Percentiles rank a stretch among this genome's conserved stretches.
phyloP scores from a whole-genome alignment of 441 rosid species.

The Adansonia gregorii region DNA sequence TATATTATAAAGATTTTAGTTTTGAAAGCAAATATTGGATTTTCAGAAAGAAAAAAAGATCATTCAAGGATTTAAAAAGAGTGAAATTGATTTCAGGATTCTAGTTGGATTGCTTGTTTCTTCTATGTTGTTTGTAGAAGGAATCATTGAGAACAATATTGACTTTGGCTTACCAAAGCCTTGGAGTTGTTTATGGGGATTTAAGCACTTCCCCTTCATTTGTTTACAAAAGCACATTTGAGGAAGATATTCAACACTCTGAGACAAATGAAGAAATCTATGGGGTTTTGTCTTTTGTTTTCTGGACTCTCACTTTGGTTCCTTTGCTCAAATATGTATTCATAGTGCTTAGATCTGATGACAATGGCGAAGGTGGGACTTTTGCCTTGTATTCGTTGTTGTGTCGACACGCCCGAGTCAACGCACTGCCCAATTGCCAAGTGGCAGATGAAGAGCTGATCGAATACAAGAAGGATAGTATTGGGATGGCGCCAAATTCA shows the following conservation, averaged over 20 bases:
- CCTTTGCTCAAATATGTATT: slow-evolving; percentile 90
- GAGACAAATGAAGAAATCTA: slow-evolving; percentile 92
- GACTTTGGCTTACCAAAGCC: slow-evolving; percentile 85
- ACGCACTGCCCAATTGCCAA: slow-evolving; percentile 83
- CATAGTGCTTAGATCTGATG: slow-evolving; percentile 88
- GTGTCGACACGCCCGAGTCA: slow-evolving; percentile 87
- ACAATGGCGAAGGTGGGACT: slow-evolving; percentile 97
- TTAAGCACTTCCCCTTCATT: slow-evolving; percentile 87
- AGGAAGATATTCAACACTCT: slow-evolving; percentile 82
- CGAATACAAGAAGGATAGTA: slow-evolving; percentile 73
- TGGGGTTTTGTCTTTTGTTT: slow-evolving; percentile 86
- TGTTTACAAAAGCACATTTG: slow-evolving; percentile 84
- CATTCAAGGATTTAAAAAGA: too few species aligned
- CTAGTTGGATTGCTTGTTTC: too few species aligned
- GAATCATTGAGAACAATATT: slow-evolving; percentile 89
- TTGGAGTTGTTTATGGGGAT: slow-evolving; percentile 96
- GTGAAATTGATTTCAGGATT: too few species aligned
- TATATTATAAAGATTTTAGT: background rate
- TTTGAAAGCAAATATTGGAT: too few species aligned
- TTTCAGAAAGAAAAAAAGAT: too few species aligned
- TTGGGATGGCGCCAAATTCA: slow-evolving; percentile 37
- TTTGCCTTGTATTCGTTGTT: slow-evolving; percentile 90
- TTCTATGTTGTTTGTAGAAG: too few species aligned
- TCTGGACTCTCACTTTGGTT: slow-evolving; percentile 89
- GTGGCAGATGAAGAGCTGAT: slow-evolving; percentile 82